Conservation (phyloP, 257 asterid species). For the Solanum piurae region DNA sequence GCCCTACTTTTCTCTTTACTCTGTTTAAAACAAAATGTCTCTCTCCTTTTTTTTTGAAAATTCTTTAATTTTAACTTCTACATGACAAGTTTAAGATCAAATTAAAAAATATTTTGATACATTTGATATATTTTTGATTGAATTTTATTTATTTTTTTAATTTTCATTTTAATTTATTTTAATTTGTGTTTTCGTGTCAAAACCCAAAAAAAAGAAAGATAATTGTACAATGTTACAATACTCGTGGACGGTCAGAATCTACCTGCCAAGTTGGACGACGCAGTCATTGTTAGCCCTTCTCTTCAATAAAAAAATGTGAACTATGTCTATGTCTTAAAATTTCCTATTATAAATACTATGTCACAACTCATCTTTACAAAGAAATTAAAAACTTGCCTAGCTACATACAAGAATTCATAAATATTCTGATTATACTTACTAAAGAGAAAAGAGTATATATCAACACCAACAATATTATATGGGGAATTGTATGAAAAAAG, state of each 20-base stretch:
- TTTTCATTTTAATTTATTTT: no score
- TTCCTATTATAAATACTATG: neutral
- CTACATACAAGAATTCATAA: neutral
- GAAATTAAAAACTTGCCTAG: neutral
- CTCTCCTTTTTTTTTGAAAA: no score
- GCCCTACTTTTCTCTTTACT: no score
- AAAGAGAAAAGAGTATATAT: neutral
- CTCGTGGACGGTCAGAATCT: neutral
- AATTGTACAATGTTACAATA: no score
- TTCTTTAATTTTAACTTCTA: no score
- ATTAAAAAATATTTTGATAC: no score
- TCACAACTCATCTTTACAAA: neutral
- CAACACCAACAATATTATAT: neutral
- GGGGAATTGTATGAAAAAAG: slow-evolving; percentile 56
- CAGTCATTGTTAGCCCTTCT: neutral
- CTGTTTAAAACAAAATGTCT: no score
- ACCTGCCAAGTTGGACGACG: neutral
- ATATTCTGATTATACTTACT: neutral
- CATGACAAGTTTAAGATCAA: no score
- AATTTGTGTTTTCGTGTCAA: no score
- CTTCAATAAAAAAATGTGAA: neutral
- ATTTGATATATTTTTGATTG: no score
- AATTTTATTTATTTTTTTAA: no score
- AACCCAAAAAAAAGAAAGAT: no score
- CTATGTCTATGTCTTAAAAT: neutral